phyloP scores from a whole-genome alignment of 2,329 filamentous ascomycete species.

The Phyllosticta citrichinensis region DNA sequence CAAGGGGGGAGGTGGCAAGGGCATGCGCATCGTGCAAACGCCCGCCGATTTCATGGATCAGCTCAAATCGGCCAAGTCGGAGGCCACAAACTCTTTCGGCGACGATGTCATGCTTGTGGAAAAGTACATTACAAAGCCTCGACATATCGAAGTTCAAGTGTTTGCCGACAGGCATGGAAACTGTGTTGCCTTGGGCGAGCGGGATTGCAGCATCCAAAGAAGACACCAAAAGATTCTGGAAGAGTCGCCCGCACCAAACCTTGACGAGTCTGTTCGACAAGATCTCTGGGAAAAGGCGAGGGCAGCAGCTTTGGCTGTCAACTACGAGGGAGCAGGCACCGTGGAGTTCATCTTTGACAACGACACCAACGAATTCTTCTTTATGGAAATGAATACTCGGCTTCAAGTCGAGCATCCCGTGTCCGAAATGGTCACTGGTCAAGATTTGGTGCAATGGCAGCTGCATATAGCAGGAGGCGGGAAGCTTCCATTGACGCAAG shows the following conservation, averaged over 20 bases:
- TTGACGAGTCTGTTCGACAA: constrained; percentile 49
- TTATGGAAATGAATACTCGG: constrained; percentile 69
- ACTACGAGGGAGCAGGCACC: constrained; percentile 56
- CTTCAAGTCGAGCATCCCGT: constrained; percentile 96
- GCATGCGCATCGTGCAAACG: constrained; percentile 53
- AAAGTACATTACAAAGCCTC: constrained; percentile 57
- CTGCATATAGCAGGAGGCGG: constrained; percentile 71
- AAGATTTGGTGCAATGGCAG: constrained; percentile 90
- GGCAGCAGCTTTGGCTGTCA: constrained; percentile 52
- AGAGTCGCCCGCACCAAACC: constrained; percentile 54
- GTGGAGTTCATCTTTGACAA: constrained; percentile 64
- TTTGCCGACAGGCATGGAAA: constrained; percentile 58
- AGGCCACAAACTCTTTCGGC: constrained; percentile 54
- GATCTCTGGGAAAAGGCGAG: constrained; percentile 57
- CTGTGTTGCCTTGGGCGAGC: constrained; percentile 53
- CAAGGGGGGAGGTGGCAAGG: constrained; percentile 58
- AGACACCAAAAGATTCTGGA: constrained; percentile 58
- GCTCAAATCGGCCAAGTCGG: constrained; percentile 53
- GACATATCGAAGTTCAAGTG: constrained; percentile 58
- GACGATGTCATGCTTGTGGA: constrained; percentile 59
- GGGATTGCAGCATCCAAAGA: constrained; percentile 57
- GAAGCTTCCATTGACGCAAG: constrained; percentile 55
- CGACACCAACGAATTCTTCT: constrained; percentile 55
- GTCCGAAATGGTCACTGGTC: constrained; percentile 66
- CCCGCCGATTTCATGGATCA: constrained; percentile 51